Conservation (phyloP, 441 rosid species). For the Isatis lusitanica region DNA sequence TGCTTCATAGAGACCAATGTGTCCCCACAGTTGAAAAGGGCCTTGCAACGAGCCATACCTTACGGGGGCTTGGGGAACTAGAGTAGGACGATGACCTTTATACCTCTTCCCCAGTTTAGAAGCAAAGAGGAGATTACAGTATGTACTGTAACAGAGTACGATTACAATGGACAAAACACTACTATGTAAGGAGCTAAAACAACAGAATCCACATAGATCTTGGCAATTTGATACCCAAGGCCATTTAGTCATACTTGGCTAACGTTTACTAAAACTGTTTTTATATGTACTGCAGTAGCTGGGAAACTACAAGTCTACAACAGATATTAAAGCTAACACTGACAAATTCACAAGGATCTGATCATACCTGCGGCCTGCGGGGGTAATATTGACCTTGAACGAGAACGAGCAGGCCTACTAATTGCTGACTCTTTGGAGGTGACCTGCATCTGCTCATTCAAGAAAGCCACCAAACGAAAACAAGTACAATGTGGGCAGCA, state of each 20-base stretch:
- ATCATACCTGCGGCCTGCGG: too few relatives aligned
- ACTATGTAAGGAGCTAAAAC: not conserved
- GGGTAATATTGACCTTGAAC: too few relatives aligned
- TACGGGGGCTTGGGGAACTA: slow-evolving; percentile 11
- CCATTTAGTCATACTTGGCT: not conserved
- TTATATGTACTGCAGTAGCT: too few relatives aligned
- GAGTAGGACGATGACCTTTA: slow-evolving; percentile 11
- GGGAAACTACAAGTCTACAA: too few relatives aligned
- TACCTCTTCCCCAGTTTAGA: slow-evolving; percentile 3
- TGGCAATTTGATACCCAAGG: not conserved
- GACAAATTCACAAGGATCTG: too few relatives aligned
- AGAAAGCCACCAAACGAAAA: too few relatives aligned
- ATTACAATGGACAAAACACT: not conserved
- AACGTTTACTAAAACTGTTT: not conserved
- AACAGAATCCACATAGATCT: not conserved
- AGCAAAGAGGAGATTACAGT: not conserved
- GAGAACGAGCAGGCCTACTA: too few relatives aligned
- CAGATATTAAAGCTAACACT: too few relatives aligned
- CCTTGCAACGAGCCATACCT: not conserved
- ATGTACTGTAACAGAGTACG: not conserved
- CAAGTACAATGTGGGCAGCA: too few relatives aligned
- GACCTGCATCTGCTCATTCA: too few relatives aligned
- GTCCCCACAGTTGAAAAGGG: slow-evolving; percentile 1
- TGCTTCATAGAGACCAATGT: not conserved
- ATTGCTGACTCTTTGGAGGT: too few relatives aligned